These are phyloP conservation scores for Ophiostoma triangulosporum DNA, from an alignment of 2,329 filamentous ascomycete species.

Conservation along the genomic window DNA sequence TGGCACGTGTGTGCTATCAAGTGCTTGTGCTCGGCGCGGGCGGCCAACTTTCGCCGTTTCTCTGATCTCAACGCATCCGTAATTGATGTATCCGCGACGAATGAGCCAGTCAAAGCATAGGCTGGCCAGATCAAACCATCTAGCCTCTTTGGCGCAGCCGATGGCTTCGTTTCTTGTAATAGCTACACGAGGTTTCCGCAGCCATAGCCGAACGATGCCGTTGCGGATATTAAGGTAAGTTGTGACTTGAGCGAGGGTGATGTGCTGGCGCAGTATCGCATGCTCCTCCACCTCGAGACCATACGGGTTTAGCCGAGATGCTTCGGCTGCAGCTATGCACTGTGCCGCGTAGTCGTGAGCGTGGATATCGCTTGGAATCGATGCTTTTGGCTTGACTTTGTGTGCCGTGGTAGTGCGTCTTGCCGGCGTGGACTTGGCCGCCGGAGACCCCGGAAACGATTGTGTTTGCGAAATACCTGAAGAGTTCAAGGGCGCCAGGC, in stretches of 20 bases:
- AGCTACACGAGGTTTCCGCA: slow-evolving; percentile 67
- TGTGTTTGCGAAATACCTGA: neutral
- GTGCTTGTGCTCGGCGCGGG: neutral
- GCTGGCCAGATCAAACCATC: slow-evolving; percentile 81
- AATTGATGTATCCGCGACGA: slow-evolving; percentile 89
- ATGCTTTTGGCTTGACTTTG: slow-evolving; percentile 61
- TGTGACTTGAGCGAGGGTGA: slow-evolving; percentile 81
- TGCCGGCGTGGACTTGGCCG: neutral
- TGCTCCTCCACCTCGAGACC: slow-evolving; percentile 78
- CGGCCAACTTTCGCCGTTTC: neutral
- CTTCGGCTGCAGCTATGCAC: slow-evolving; percentile 78
- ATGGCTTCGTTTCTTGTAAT: slow-evolving; percentile 77
- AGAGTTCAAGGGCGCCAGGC: neutral
- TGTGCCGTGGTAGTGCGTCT: slow-evolving; percentile 16
- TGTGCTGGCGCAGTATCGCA: slow-evolving; percentile 60
- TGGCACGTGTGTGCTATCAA: slow-evolving; percentile 3
- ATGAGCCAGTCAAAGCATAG: slow-evolving; percentile 88
- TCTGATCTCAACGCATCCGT: slow-evolving; percentile 59
- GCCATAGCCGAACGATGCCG: slow-evolving; percentile 81
- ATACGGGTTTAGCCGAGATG: slow-evolving; percentile 80
- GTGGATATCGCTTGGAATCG: slow-evolving; percentile 64
- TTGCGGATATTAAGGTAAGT: slow-evolving; percentile 95
- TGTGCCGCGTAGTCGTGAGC: slow-evolving; percentile 75
- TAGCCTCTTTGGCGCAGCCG: slow-evolving; percentile 73
- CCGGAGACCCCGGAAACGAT: neutral